Conservation (phyloP, 2,329 filamentous ascomycete genomes). For the Stagonosporopsis cucurbitacearum region DNA sequence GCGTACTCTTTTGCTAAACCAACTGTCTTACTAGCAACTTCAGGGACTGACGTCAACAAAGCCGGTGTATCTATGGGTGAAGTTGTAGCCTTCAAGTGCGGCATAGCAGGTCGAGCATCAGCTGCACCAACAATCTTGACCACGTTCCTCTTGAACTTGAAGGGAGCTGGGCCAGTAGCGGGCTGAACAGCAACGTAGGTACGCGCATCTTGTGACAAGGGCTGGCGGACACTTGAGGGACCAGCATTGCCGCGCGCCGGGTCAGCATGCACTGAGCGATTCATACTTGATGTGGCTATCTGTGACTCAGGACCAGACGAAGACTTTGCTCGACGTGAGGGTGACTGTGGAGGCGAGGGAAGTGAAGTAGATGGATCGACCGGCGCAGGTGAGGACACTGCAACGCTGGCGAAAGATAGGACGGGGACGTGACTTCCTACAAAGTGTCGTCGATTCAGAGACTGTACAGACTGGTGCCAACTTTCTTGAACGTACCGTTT, state of each 20-base stretch:
- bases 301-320: neutral
- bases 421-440: neutral
- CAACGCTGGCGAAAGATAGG: neutral
- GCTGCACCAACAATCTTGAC: constrained; percentile 37
- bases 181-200: constrained; percentile 35
- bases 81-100: neutral
- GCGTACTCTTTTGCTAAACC: constrained; percentile 26
- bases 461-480: neutral
- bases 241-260: constrained; percentile 3
- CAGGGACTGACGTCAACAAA: neutral
- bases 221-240: neutral
- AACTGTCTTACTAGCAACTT: constrained; percentile 6
- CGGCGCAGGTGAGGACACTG: neutral
- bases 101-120: constrained; percentile 1
- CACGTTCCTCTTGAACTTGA: constrained; percentile 40
- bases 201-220: constrained; percentile 1
- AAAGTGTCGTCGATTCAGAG: constrained; percentile 1
- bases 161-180: constrained; percentile 14
- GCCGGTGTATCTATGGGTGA: neutral
- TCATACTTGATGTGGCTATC: constrained; percentile 16
- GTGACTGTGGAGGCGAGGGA: constrained; percentile 20
- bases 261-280: constrained; percentile 16
- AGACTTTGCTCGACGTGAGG: neutral
- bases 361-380: neutral
- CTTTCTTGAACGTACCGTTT: constrained; percentile 4